phyloP scores from a whole-genome alignment of 805 yeast genomes.

The Saccharomycopsis oosterbeekiorum region DNA sequence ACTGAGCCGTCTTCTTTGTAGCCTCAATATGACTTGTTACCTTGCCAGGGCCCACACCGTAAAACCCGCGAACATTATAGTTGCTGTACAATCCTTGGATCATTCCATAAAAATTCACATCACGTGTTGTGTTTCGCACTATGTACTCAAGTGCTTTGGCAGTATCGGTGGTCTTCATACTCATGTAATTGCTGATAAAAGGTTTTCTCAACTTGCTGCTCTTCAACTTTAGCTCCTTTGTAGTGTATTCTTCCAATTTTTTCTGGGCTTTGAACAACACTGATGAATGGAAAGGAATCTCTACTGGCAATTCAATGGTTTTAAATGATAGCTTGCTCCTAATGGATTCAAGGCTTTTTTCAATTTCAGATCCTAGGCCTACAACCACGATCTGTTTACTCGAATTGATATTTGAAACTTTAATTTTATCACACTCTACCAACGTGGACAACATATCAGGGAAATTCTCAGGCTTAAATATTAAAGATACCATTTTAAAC shows the following conservation, averaged over 20 bases:
- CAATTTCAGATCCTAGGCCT: background rate
- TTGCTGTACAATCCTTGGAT: constrained; percentile 2
- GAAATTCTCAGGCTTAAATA: constrained; percentile 7
- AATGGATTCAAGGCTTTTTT: background rate
- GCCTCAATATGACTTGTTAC: constrained; percentile 7
- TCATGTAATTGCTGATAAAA: constrained; percentile 7
- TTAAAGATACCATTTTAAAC: constrained; percentile 10
- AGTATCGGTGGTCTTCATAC: background rate
- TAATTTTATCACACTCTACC: constrained; percentile 1
- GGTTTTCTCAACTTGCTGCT: constrained; percentile 3
- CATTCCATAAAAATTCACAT: constrained; percentile 15
- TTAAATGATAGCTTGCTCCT: background rate
- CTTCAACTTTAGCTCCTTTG: background rate
- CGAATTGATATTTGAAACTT: constrained; percentile 14
- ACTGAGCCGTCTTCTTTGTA: background rate
- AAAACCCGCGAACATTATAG: constrained; percentile 7
- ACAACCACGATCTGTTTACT: constrained; percentile 13
- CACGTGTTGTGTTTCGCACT: constrained; percentile 11
- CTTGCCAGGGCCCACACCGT: constrained; percentile 14
- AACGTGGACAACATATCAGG: background rate
- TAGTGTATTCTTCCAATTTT: constrained; percentile 5
- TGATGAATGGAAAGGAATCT: constrained; percentile 14
- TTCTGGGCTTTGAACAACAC: constrained; percentile 5
- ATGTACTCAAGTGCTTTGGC: constrained; percentile 6
- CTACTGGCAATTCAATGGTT: constrained; percentile 10